Base-by-base conservation (phyloP, 2,329 filamentous ascomycete species). In the Acrocalymma vagum region DNA sequence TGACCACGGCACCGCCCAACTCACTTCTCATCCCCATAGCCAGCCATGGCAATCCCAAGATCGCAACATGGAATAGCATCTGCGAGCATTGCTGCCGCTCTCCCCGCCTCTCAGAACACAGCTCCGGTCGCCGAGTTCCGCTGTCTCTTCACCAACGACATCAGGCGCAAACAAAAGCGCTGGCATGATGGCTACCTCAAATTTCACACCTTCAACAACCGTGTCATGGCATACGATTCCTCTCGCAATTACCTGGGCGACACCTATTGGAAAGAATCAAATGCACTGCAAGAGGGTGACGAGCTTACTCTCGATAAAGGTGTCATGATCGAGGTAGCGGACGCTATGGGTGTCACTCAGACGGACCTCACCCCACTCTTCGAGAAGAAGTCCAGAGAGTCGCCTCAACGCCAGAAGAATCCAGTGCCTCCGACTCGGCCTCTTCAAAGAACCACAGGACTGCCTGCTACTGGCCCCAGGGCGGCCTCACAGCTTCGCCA, bases 151-250 rank as follows among this genome's bases (percentile, higher is more conserved):
- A 95, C 91, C 2, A 84, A 89, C 63, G 92, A 96, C 63, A 69
- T 95, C 27, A 84, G 85, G 35, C 84, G 89, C 40, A 96, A 96
- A 72, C 85, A 90, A 56, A 96, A 96, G 67, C 79, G 89, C 46
- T 96, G 92, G 92, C 90, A 95, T 61, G 92, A 96, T 85, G 92
- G 93, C 23, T 84, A 84, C 35, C 81, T 96, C 47, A 88, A 87
- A 51, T 95, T 87, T 52, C 92, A 96, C 63, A 87, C 88, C 1
- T 96, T 95, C 80, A 96, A 96, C 73, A 89, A 85, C 63, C 84
- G 90, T 4, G 77, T 94, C 45, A 95, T 96, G 89, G 88, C 95
- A 6, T 93, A 94, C 58, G 91, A 96, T 66, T 84, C 89, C 30
- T 76, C 82, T 3, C 84, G 88, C 0, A 90, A 92, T 64, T 90